Percentiles rank a stretch among this genome's conserved stretches.
These are phyloP conservation scores for Hordeum pubiflorum DNA, from an alignment of 202 grass and related monocot species.

Conservation along the genomic window DNA sequence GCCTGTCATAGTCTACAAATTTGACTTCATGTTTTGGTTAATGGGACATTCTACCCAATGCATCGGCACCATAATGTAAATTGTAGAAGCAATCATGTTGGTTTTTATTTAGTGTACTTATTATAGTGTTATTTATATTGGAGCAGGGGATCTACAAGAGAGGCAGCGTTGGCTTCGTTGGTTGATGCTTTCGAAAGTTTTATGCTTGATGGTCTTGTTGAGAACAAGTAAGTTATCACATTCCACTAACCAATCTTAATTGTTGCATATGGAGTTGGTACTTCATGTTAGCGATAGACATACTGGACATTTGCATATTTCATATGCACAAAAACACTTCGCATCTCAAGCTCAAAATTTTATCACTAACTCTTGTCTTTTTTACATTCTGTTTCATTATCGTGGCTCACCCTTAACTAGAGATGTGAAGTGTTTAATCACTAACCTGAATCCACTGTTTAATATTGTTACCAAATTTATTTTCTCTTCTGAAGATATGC, in stretches of 20 bases:
- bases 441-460: not conserved
- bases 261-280: not conserved
- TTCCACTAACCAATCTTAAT: not conserved
- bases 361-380: not conserved
- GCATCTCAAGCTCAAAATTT: not conserved
- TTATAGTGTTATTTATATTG: not conserved
- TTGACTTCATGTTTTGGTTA: not conserved
- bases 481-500: slow-evolving; percentile 45
- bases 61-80: not conserved
- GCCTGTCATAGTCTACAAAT: not conserved
- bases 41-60: not conserved
- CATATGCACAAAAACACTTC: not conserved
- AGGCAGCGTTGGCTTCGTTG: slow-evolving; percentile 48
- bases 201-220: slow-evolving; percentile 56
- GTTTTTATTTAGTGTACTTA: not conserved
- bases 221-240: slow-evolving; percentile 58
- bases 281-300: not conserved
- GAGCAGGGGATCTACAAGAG: slow-evolving; percentile 70
- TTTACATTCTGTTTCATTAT: slow-evolving; percentile 1
- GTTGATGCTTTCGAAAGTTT: slow-evolving; percentile 79
- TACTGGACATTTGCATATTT: not conserved
- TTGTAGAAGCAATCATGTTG: not conserved
- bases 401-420: not conserved
- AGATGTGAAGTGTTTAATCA: not conserved
- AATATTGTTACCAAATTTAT: not conserved